Evolutionary conservation across 1,284 basidiomycete species (phyloP).

Genomic region (Tilletia setariae): DNA sequence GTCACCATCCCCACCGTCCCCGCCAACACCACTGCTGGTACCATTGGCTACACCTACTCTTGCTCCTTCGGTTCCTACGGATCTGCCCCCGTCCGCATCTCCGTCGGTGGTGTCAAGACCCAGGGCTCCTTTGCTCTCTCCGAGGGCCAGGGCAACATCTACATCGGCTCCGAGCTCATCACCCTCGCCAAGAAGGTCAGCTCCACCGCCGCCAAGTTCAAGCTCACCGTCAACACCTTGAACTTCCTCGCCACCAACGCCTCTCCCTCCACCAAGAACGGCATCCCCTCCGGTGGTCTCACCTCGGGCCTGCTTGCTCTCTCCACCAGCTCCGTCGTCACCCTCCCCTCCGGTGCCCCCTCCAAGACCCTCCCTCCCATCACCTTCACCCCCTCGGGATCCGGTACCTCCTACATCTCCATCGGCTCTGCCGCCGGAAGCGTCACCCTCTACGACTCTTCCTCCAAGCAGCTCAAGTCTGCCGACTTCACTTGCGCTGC

Average conservation of each 20-base stretch:
- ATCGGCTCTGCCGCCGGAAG: conserved; percentile 13
- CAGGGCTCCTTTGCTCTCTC: neutral
- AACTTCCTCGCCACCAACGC: conserved; percentile 15
- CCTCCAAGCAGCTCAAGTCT: neutral
- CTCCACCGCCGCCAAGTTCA: neutral
- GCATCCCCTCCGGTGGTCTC: conserved; percentile 7
- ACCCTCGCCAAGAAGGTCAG: conserved; percentile 3
- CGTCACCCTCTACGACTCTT: conserved; percentile 8
- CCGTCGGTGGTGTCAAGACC: conserved; percentile 10
- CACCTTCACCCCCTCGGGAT: conserved; percentile 13
- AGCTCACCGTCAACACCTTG: neutral
- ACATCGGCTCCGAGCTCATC: conserved; percentile 11
- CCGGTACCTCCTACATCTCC: neutral
- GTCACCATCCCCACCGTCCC: conserved; percentile 12
- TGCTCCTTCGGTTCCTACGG: conserved; percentile 9
- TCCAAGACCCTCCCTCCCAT: conserved; percentile 2
- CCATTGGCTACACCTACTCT: conserved; percentile 10
- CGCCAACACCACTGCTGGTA: conserved; percentile 9
- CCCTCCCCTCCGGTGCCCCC: conserved; percentile 11
- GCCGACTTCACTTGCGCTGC: conserved; percentile 8
- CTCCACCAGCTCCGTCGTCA: conserved; percentile 14
- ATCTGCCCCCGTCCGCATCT: conserved; percentile 9
- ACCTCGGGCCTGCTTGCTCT: conserved; percentile 6
- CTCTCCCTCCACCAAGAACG: conserved; percentile 14
- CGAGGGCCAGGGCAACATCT: conserved; percentile 15